phyloP scores from a whole-genome alignment of 108 stramenopile species.

The Schizochytrium sp. region DNA sequence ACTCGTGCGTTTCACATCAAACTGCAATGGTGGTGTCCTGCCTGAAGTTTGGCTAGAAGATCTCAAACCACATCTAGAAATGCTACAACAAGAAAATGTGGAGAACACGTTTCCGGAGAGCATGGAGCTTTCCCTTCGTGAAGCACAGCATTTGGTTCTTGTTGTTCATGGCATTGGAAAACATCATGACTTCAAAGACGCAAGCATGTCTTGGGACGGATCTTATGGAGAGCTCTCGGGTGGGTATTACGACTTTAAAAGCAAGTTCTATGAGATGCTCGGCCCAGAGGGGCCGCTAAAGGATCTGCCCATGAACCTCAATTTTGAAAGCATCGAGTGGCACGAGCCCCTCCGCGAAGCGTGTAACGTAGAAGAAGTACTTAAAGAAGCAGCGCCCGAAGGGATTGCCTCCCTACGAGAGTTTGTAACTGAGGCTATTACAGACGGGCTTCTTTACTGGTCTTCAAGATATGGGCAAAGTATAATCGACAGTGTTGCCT shows the following conservation, averaged over 20 bases:
- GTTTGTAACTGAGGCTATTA: slow-evolving; percentile 16
- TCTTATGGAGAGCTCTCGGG: slow-evolving; percentile 47
- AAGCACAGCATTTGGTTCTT: slow-evolving; percentile 1
- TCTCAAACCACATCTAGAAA: not conserved
- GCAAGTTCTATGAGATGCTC: slow-evolving; percentile 37
- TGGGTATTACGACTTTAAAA: slow-evolving; percentile 41
- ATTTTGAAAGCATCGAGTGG: slow-evolving; percentile 29
- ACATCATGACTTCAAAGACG: slow-evolving; percentile 28
- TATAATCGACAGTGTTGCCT: slow-evolving; percentile 29
- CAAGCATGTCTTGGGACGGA: slow-evolving; percentile 33
- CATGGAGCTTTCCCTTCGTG: slow-evolving; percentile 2
- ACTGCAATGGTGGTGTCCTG: slow-evolving; percentile 31
- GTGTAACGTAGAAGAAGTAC: slow-evolving; percentile 26
- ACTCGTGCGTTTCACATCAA: not conserved
- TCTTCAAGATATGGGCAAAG: slow-evolving; percentile 3
- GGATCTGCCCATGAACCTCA: slow-evolving; percentile 1
- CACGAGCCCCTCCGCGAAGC: slow-evolving; percentile 46
- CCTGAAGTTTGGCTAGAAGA: slow-evolving; percentile 27
- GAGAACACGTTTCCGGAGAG: slow-evolving; percentile 11
- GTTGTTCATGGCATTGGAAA: slow-evolving; percentile 15
- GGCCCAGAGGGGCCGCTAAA: not conserved
- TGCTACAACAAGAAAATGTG: not conserved
- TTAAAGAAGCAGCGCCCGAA: slow-evolving; percentile 27
- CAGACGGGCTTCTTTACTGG: slow-evolving; percentile 41
- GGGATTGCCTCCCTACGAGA: slow-evolving; percentile 9